Evolutionary conservation across 306 rosid species (phyloP), one percentile per base, ranked within the genome.

Genomic region (Carpinus viminea): DNA sequence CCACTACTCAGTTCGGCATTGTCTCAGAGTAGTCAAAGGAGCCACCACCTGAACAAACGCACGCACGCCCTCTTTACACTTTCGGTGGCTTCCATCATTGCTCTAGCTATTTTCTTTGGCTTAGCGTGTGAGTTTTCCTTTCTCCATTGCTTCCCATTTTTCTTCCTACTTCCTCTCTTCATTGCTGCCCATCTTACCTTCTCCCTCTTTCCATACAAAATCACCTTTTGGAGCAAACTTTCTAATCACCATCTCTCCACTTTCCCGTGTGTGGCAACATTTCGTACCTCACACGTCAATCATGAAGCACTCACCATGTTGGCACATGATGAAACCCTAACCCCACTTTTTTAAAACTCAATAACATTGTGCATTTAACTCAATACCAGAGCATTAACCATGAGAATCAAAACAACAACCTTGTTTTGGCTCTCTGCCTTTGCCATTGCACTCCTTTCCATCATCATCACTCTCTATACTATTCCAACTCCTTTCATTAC

Each of bases 281-380:
- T 85, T 82, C 93, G 86, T 91, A 68, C 72, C 92, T 86, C 83
- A 83, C 82, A 90, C 88, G 85, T 80, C 81, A 80, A 75, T 64
- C 76, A 16, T 45, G 69, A 74, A 80, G 72, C 84, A 77, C 73
- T 60, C 76, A 55, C 54, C 74, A 72, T 74, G 64, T 85, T 68
- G 74, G 70, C 78, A 72, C 75, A 81, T 70, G 18, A 83, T 80
- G 71, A 62, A 79, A 26, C 3, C 12, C 52, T 48, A 48, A 45
- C 59, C 72, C 74, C 80, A 48, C 73, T 73, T 75, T 55, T 82
- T 46, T 38, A 57, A 34, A 76, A 68, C 85, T 41, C 75, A 84
- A 50, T 61, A 61, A 72, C 78, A 74, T 8, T 34, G 54, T 2
- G 3, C 45, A 28, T 28, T 36, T 20, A 3, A 69, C 71, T 75